Evolutionary conservation across 495 filamentous ascomycete species (phyloP).

Genomic region (Sphaerosporella brunnea): DNA sequence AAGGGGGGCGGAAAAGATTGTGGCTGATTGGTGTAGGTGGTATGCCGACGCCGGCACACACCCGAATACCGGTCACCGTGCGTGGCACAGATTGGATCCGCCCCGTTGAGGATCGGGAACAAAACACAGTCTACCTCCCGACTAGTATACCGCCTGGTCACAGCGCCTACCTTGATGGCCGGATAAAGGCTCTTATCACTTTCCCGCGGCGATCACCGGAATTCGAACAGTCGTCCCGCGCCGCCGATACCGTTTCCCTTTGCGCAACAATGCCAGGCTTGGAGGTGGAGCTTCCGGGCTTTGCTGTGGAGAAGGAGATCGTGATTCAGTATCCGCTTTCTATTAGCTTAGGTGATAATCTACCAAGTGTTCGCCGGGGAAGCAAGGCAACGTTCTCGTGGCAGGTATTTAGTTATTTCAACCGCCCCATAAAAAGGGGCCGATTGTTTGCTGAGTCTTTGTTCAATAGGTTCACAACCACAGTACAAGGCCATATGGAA

Average conservation of each 20-base stretch:
- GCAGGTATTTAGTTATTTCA: not conserved
- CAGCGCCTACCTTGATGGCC: constrained; percentile 13
- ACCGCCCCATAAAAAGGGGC: no score
- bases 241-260: not conserved
- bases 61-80: constrained; percentile 12
- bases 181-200: not conserved
- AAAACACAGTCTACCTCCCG: constrained; percentile 11
- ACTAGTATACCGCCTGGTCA: constrained; percentile 16
- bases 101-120: constrained; percentile 4
- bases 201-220: not conserved
- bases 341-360: not conserved
- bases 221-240: not conserved
- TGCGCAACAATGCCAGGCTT: not conserved
- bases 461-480: not conserved
- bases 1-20: not conserved
- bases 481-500: not conserved
- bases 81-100: constrained; percentile 11
- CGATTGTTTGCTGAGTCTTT: no score
- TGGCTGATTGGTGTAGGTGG: constrained; percentile 5
- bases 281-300: not conserved
- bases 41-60: constrained; percentile 15
- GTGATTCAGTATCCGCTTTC: not conserved
- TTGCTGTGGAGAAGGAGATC: not conserved
- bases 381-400: not conserved
- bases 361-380: not conserved